These are phyloP conservation scores for Zopfia rhizophila DNA, from an alignment of 2,329 filamentous ascomycete genomes.

Conservation along the genomic window DNA sequence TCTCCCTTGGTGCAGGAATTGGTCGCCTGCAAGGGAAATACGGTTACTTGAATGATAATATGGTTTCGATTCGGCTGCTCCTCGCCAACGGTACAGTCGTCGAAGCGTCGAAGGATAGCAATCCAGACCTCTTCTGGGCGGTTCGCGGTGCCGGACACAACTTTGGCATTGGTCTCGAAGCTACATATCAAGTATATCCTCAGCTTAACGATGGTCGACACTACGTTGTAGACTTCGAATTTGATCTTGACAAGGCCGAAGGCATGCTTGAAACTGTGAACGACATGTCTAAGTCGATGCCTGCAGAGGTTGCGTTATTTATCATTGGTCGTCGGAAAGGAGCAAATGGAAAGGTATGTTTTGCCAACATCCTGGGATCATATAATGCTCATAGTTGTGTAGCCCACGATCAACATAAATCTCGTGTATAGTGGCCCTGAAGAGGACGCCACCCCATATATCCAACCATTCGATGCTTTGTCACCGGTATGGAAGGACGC, in stretches of 20 bases:
- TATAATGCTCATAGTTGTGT: too few relatives aligned
- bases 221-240: too few relatives aligned
- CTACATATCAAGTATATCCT: too few relatives aligned
- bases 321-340: too few relatives aligned
- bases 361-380: too few relatives aligned
- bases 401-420: background rate
- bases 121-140: conserved; percentile 54
- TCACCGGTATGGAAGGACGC: conserved; percentile 18
- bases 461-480: conserved; percentile 27
- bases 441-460: conserved; percentile 21
- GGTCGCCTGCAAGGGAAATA: conserved; percentile 62
- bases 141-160: conserved; percentile 52
- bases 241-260: too few relatives aligned
- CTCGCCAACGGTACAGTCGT: conserved; percentile 44
- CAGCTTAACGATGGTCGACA: too few relatives aligned
- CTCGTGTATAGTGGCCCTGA: background rate
- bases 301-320: too few relatives aligned
- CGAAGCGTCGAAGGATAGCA: conserved; percentile 34
- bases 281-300: too few relatives aligned
- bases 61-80: conserved; percentile 26
- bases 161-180: conserved; percentile 54
- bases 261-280: too few relatives aligned
- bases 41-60: conserved; percentile 11
- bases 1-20: conserved; percentile 66
- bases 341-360: too few relatives aligned